Percentiles rank a stretch among this genome's conserved stretches.
Conservation (phyloP, 129 eudicot genomes). For the Centrapalus pauciflorus region DNA sequence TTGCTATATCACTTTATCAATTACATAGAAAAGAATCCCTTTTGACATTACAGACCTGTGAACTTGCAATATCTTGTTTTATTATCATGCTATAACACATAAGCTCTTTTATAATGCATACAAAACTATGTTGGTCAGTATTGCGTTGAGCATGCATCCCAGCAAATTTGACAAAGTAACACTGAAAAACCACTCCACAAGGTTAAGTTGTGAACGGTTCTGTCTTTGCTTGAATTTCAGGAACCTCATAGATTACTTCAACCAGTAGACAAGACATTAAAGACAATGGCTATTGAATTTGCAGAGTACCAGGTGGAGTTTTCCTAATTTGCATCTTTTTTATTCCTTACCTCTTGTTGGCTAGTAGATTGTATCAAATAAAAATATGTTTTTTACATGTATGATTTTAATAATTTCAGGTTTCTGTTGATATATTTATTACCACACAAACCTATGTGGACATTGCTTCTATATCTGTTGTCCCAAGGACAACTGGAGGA, state of each 20-base stretch:
- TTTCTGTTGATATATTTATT: conserved; percentile 82
- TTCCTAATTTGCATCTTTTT: neutral
- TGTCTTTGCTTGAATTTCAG: conserved; percentile 32
- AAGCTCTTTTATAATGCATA: neutral
- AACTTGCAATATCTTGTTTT: neutral
- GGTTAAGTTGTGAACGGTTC: neutral
- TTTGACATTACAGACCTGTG: neutral
- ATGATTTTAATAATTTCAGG: conserved; percentile 36
- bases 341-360: neutral
- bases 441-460: conserved; percentile 87
- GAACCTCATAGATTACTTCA: conserved; percentile 89
- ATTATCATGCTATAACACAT: neutral
- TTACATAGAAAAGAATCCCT: neutral
- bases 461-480: conserved; percentile 82
- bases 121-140: neutral
- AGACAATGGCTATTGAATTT: conserved; percentile 89
- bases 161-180: neutral
- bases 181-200: neutral
- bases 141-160: neutral
- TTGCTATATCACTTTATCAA: too few species aligned
- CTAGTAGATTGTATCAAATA: neutral
- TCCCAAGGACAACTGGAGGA: conserved; percentile 93
- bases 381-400: neutral
- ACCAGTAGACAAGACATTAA: conserved; percentile 76
- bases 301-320: conserved; percentile 92